Conservation (phyloP, 441 rosid genomes). For the Euphorbia celastroides region DNA sequence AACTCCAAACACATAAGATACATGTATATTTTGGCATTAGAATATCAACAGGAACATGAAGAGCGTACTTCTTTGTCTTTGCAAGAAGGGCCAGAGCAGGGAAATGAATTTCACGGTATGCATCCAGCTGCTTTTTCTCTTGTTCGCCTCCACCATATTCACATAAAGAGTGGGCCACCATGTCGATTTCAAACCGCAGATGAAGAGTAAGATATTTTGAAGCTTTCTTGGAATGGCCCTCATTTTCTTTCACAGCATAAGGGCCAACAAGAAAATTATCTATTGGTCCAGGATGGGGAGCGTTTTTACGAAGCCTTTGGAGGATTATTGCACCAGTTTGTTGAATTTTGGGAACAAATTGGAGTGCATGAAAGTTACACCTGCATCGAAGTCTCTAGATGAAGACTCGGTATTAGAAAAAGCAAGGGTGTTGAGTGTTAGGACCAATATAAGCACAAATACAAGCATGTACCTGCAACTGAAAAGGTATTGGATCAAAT, state of each 20-base stretch:
- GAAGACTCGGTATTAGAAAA: slow-evolving; percentile 43
- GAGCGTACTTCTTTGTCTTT: slow-evolving; percentile 46
- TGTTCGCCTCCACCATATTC: slow-evolving; percentile 82
- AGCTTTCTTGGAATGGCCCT: slow-evolving; percentile 28
- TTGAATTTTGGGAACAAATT: slow-evolving; percentile 81
- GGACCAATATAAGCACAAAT: not conserved
- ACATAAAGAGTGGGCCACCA: slow-evolving; percentile 90
- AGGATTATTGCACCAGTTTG: slow-evolving; percentile 71
- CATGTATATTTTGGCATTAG: not conserved
- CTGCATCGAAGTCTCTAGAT: slow-evolving; percentile 97
- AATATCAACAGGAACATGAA: not conserved
- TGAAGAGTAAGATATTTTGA: slow-evolving; percentile 76
- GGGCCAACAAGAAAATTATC: slow-evolving; percentile 76
- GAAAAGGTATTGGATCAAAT: slow-evolving; percentile 83
- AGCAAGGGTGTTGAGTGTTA: slow-evolving; percentile 15
- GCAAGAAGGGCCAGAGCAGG: slow-evolving; percentile 67
- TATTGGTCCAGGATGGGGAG: slow-evolving; percentile 49
- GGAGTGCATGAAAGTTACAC: slow-evolving; percentile 88
- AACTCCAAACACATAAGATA: too few relatives aligned
- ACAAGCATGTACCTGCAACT: slow-evolving; percentile 65
- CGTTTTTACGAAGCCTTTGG: slow-evolving; percentile 54
- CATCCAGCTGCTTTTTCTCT: slow-evolving; percentile 71
- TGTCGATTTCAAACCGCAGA: slow-evolving; percentile 88
- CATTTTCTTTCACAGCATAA: slow-evolving; percentile 41
- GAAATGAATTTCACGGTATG: slow-evolving; percentile 77